A percentile compares a stretch with the other conserved stretches of the same genome.
These are phyloP conservation scores for Trypanosoma melophagium DNA, from an alignment of 208 protist genomes.

Conservation along the genomic window DNA sequence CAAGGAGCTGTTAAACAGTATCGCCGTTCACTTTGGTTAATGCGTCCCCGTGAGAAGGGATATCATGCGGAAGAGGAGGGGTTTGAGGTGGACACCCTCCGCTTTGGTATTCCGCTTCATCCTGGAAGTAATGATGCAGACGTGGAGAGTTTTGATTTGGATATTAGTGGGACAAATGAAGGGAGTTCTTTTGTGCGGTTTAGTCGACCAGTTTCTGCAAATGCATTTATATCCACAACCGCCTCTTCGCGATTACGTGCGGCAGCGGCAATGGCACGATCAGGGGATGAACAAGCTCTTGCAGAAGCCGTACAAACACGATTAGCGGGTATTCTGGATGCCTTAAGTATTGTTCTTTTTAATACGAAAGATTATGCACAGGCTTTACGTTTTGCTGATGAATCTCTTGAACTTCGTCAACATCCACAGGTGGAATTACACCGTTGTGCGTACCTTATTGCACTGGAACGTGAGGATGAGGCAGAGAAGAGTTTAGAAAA, in stretches of 20 bases:
- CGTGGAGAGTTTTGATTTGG: no score
- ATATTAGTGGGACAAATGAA: no score
- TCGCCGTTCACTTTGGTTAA: constrained; percentile 70
- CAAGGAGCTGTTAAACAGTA: constrained; percentile 82
- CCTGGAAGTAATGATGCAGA: neutral
- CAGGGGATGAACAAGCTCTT: neutral
- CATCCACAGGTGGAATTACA: constrained; percentile 67
- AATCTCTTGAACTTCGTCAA: constrained; percentile 55
- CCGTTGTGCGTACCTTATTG: constrained; percentile 75
- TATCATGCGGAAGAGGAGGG: constrained; percentile 11
- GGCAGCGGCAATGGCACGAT: no score
- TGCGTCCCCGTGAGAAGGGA: constrained; percentile 26
- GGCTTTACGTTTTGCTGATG: constrained; percentile 74
- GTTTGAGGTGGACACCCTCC: neutral
- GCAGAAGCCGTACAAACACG: constrained; percentile 45
- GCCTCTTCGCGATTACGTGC: no score
- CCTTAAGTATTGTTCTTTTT: constrained; percentile 72
- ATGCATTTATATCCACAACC: no score
- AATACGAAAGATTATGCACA: constrained; percentile 63
- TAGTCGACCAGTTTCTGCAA: no score
- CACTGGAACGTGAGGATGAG: constrained; percentile 76
- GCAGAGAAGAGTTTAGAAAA: constrained; percentile 66
- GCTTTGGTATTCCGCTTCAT: neutral
- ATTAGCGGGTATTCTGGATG: constrained; percentile 76
- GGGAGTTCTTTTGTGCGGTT: no score